These are phyloP conservation scores for Zygotorulaspora mrakii DNA, from an alignment of 1,139 yeast species.

Conservation along the genomic window DNA sequence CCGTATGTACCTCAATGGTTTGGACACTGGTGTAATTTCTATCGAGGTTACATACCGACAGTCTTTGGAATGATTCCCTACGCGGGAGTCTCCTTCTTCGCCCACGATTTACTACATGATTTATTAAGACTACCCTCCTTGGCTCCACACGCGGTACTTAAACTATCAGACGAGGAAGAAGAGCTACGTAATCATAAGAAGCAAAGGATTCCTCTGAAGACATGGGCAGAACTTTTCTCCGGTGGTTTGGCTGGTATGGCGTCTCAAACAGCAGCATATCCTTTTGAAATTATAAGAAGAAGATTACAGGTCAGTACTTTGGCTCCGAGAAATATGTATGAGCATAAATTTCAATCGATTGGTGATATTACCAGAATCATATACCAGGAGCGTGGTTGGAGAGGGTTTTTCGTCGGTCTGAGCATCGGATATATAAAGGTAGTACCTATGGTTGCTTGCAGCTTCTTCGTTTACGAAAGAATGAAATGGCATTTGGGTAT, in stretches of 20 bases:
- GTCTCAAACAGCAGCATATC: conserved; percentile 96
- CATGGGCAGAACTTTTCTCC: conserved; percentile 89
- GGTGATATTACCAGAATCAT: conserved; percentile 45
- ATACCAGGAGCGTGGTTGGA: conserved; percentile 66
- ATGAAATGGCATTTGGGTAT: conserved; percentile 67
- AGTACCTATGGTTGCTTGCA: conserved; percentile 95
- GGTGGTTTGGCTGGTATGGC: conserved; percentile 95
- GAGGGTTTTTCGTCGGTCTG: conserved; percentile 89
- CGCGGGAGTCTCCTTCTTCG: conserved; percentile 95
- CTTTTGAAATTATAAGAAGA: conserved; percentile 90
- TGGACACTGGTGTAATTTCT: conserved; percentile 60
- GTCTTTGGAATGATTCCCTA: conserved; percentile 94
- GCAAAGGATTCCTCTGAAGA: conserved; percentile 59
- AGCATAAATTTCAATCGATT: conserved; percentile 45
- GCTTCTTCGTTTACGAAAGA: conserved; percentile 90
- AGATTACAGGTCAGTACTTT: conserved; percentile 96
- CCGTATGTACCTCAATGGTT: conserved; percentile 35
- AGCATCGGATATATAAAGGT: conserved; percentile 94
- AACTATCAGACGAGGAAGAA: conserved; percentile 26
- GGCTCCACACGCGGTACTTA: conserved; percentile 53
- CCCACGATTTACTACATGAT: conserved; percentile 90
- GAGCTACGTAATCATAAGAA: conserved; percentile 18
- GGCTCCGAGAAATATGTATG: conserved; percentile 43
- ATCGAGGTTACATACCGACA: conserved; percentile 93
- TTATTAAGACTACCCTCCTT: conserved; percentile 59